Percentiles rank a stretch among this genome's conserved stretches.
phyloP scores from a whole-genome alignment of 2,329 filamentous ascomycete genomes.

The Samsoniella hepiali region DNA sequence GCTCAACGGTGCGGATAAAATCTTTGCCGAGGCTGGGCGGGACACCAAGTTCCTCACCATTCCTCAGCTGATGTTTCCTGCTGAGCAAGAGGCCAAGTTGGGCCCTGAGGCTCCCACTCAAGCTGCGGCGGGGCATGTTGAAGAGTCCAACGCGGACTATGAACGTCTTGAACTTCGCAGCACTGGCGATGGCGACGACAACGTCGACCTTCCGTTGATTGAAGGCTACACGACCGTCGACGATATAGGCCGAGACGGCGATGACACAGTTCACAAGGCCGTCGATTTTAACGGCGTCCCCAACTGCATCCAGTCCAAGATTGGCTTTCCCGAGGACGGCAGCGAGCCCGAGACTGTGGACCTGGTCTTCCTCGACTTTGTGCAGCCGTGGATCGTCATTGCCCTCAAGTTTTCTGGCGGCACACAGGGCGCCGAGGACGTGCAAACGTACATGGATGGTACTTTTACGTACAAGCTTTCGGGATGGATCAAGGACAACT shows the following conservation, averaged over 20 bases:
- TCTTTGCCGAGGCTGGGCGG: conserved; percentile 38
- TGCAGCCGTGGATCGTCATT: conserved; percentile 75
- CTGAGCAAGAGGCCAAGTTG: conserved; percentile 3
- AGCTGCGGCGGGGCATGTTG: neutral
- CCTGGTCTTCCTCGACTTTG: conserved; percentile 87
- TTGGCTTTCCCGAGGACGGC: conserved; percentile 55
- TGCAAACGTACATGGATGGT: conserved; percentile 50
- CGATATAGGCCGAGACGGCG: conserved; percentile 77
- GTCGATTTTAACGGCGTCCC: conserved; percentile 76
- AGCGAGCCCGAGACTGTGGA: conserved; percentile 70
- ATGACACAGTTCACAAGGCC: conserved; percentile 79
- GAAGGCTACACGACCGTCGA: conserved; percentile 86
- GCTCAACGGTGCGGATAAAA: conserved; percentile 53
- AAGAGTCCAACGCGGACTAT: conserved; percentile 22
- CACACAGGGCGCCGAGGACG: conserved; percentile 46
- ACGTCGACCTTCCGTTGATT: conserved; percentile 42
- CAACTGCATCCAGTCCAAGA: conserved; percentile 73
- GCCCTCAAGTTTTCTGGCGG: conserved; percentile 63
- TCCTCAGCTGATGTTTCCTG: conserved; percentile 42
- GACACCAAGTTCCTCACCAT: conserved; percentile 47
- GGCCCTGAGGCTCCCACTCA: conserved; percentile 7
- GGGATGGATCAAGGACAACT: conserved; percentile 58
- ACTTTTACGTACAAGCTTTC: conserved; percentile 55
- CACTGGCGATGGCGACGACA: conserved; percentile 22
- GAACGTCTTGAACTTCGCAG: conserved; percentile 32